phyloP scores from a whole-genome alignment of 108 stramenopile genomes.

The Pseudonitzschia pungens region DNA sequence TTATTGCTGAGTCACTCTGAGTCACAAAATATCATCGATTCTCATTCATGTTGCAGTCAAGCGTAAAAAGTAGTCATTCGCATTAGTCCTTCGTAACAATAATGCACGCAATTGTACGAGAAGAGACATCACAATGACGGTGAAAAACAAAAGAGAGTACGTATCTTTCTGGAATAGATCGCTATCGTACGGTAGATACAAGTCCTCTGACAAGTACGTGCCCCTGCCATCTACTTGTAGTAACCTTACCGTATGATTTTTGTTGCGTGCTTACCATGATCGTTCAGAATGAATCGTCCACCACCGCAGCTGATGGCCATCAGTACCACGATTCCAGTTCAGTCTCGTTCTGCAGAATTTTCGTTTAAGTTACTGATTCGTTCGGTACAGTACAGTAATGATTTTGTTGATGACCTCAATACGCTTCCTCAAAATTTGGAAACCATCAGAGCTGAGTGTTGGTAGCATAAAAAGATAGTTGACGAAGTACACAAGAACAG shows the following conservation, averaged over 20 bases:
- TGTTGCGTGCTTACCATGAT: not conserved
- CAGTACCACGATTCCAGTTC: not conserved
- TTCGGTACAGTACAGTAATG: not conserved
- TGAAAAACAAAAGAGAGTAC: not conserved
- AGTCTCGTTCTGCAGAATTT: not conserved
- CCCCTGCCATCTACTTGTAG: not conserved
- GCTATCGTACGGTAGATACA: not conserved
- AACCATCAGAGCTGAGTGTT: not conserved
- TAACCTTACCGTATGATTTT: not conserved
- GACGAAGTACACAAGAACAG: not conserved
- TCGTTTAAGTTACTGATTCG: too few relatives aligned
- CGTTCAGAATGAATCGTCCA: not conserved
- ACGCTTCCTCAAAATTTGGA: too few relatives aligned
- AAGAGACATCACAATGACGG: not conserved
- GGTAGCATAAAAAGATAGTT: not conserved
- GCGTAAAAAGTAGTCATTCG: not conserved
- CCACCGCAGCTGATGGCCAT: not conserved
- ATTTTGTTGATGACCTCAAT: too few relatives aligned
- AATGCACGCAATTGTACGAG: too few relatives aligned
- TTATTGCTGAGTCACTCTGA: slow-evolving; percentile 5
- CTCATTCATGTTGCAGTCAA: not conserved
- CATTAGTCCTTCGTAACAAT: too few relatives aligned
- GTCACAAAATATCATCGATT: not conserved
- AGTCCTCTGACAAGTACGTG: not conserved
- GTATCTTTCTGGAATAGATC: not conserved